Conservation (phyloP, 768 basidiomycete species). For the Suillus clintonianus region DNA sequence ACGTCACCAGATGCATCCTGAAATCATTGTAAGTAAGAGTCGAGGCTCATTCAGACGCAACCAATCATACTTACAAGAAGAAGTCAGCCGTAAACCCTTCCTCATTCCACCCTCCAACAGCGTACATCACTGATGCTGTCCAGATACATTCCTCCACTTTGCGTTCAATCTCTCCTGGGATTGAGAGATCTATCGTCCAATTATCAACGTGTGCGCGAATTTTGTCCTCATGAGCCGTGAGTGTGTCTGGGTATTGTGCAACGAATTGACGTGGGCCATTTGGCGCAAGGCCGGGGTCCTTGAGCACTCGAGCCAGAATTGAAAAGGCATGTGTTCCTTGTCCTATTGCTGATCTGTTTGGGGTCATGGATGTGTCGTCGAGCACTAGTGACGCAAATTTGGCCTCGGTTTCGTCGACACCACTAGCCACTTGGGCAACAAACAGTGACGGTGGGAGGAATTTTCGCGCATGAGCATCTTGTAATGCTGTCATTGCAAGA, state of each 20-base stretch:
- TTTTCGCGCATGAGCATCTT: constrained; percentile 42
- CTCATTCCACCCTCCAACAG: constrained; percentile 30
- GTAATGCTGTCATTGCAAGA: constrained; percentile 24
- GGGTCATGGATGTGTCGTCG: not conserved
- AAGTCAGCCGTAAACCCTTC: too few species aligned
- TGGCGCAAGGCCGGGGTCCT: constrained; percentile 42
- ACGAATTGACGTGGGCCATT: too few species aligned
- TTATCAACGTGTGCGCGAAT: constrained; percentile 28
- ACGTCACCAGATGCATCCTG: too few species aligned
- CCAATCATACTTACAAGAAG: too few species aligned
- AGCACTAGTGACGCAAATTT: constrained; percentile 12
- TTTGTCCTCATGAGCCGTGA: too few species aligned
- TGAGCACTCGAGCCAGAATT: constrained; percentile 52
- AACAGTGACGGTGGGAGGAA: constrained; percentile 11
- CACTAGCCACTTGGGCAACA: not conserved
- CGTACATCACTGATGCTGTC: constrained; percentile 54
- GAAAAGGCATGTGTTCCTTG: constrained; percentile 42
- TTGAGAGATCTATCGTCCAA: constrained; percentile 43
- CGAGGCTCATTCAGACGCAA: too few species aligned
- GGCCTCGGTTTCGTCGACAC: not conserved
- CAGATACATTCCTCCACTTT: constrained; percentile 68
- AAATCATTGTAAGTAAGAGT: too few species aligned
- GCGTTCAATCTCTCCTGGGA: constrained; percentile 40
- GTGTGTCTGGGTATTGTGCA: too few species aligned
- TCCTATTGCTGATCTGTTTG: constrained; percentile 6